These are phyloP conservation scores for Diaporthe amygdali DNA, from an alignment of 2,329 filamentous ascomycete genomes.

Conservation along the genomic window DNA sequence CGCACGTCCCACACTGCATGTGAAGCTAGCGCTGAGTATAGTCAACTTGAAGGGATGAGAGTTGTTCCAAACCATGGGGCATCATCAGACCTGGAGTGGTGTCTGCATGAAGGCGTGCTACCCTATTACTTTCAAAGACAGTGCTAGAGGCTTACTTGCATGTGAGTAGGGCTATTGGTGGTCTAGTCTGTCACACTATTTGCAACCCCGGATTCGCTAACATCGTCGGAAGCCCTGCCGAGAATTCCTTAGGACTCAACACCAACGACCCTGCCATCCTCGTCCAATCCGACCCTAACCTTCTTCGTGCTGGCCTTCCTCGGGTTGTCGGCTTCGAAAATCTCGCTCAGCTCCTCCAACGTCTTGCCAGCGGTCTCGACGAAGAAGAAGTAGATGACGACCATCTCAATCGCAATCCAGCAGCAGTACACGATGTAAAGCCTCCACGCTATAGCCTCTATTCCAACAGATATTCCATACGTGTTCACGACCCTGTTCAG, in stretches of 20 bases:
- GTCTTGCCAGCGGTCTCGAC: conserved; percentile 49
- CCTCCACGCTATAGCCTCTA: conserved; percentile 54
- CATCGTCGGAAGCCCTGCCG: neutral
- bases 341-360: conserved; percentile 21
- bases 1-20: neutral
- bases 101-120: neutral
- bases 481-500: conserved; percentile 42
- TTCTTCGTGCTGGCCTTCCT: conserved; percentile 23
- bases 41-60: neutral
- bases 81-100: neutral
- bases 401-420: conserved; percentile 44
- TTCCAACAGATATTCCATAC: conserved; percentile 48
- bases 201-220: neutral
- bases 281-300: conserved; percentile 21
- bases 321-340: conserved; percentile 21
- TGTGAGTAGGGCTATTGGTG: neutral
- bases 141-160: neutral
- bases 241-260: conserved; percentile 14
- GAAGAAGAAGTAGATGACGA: conserved; percentile 51
- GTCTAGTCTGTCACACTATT: neutral
- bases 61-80: neutral
- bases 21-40: neutral
- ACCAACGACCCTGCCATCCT: conserved; percentile 19
- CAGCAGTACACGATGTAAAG: conserved; percentile 55
- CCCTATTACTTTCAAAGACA: neutral